phyloP scores from a whole-genome alignment of 73 alveolate genomes.

The Loxodes magnus region DNA sequence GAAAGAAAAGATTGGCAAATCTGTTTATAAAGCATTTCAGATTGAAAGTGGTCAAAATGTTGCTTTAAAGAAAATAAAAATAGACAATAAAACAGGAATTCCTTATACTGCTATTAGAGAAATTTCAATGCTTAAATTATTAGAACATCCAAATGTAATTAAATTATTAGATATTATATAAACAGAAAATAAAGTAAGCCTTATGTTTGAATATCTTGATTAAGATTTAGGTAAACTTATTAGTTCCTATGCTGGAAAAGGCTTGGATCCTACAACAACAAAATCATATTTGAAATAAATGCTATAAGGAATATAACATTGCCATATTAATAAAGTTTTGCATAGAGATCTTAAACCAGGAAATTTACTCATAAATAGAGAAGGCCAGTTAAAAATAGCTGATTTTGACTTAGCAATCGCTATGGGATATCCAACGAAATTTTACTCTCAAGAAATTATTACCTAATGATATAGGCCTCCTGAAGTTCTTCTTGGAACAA shows the following conservation, averaged over 20 bases:
- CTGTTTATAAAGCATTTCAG: constrained; percentile 76
- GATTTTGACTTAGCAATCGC: constrained; percentile 93
- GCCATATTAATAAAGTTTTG: constrained; percentile 66
- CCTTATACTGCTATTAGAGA: constrained; percentile 88
- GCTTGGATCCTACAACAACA: constrained; percentile 21
- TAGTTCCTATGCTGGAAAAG: constrained; percentile 28
- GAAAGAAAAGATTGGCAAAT: too few species aligned
- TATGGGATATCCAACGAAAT: constrained; percentile 72
- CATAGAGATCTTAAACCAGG: constrained; percentile 84
- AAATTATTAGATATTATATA: constrained; percentile 59
- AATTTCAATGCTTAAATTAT: constrained; percentile 60
- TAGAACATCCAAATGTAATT: constrained; percentile 76
- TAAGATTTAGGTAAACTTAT: constrained; percentile 65
- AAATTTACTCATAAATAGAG: constrained; percentile 54
- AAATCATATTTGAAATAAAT: constrained; percentile 59
- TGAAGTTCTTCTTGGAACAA: constrained; percentile 69
- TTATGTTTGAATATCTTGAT: constrained; percentile 71
- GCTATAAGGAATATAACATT: constrained; percentile 57
- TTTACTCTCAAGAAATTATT: constrained; percentile 79
- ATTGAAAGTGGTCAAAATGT: constrained; percentile 39
- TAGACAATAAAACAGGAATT: constrained; percentile 81
- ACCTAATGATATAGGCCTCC: constrained; percentile 97
- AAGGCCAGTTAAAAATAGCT: constrained; percentile 71
- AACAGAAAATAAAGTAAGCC: constrained; percentile 58
- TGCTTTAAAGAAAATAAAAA: constrained; percentile 77